Base-by-base conservation (phyloP, 1,139 yeast genomes). In the Suhomyces bribrorum region DNA sequence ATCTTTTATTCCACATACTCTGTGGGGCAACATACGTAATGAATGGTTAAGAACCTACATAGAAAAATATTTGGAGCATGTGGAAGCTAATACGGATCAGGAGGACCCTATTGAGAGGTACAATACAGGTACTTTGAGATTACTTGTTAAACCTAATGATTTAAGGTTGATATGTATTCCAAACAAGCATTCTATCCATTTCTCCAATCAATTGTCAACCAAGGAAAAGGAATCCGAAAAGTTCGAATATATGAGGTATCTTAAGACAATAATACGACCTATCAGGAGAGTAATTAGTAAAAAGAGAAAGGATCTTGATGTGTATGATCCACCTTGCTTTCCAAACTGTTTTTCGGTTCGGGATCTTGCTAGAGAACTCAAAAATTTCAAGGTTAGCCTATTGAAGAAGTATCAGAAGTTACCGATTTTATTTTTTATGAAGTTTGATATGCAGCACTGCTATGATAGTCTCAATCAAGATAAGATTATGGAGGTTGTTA, bases 401-500 rank as follows among this genome's bases (percentile, higher is more conserved):
- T 9, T 54, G 1, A 12, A 37, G 2, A 44, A 49, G 6, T 44
- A 50, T 27, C 49, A 52, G 0, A 28, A 20, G 0, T 17, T 73
- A 1, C 80, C 79, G 0, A 40, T 50, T 8, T 51, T 83, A 1
- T 76, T 66, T 52, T 74, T 77, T 29, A 66, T 84, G 25, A 87
- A 86, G 50, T 85, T 88, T 54, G 98, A 92, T 56, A 80, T 87
- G 53, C 73, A 74, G 40, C 75, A 82, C 12, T 89, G 97, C 41
- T 92, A 83, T 55, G 97, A 92, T 52, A 77, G 82, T 4, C 67
- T 90, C 14, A 83, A 88, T 5, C 78, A 77, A 31, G 52, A 54
- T 0, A 66, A 66, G 39, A 74, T 84, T 1, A 45, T 69, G 3
- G 50, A 61, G 3, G 51, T 64, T 18, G 53, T 69, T 4, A 53